Conservation (phyloP, 306 rosid genomes). For the barrel medic (Medicago truncatula) region DNA sequence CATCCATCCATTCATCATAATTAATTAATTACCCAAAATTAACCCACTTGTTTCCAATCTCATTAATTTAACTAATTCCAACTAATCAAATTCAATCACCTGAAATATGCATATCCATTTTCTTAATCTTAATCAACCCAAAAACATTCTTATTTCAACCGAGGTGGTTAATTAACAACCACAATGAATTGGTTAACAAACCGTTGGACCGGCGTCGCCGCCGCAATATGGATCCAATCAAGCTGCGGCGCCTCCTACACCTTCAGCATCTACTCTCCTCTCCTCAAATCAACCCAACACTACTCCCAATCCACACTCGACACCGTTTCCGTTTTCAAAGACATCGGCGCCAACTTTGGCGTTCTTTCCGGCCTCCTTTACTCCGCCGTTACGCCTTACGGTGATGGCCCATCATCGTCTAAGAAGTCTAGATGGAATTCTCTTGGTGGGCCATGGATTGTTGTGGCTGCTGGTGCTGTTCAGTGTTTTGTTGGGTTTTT, state of each 20-base stretch:
- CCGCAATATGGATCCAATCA: constrained; percentile 85
- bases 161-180: neutral
- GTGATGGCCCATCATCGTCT: neutral
- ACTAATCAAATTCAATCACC: no score
- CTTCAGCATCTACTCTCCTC: constrained; percentile 82
- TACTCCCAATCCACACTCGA: constrained; percentile 92
- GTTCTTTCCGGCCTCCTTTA: constrained; percentile 78
- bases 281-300: constrained; percentile 70
- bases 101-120: no score
- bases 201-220: constrained; percentile 70
- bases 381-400: constrained; percentile 61
- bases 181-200: constrained; percentile 54
- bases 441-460: constrained; percentile 73
- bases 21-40: no score
- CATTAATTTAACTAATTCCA: no score
- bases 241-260: constrained; percentile 85
- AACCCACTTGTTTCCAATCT: no score
- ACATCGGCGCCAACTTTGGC: constrained; percentile 89
- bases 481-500: constrained; percentile 72
- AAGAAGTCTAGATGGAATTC: constrained; percentile 44
- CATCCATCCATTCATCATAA: no score
- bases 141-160: no score
- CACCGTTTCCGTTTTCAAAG: constrained; percentile 92
- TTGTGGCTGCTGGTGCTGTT: constrained; percentile 59
- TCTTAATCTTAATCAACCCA: no score